Conservation (phyloP, 495 filamentous ascomycete species). For the Hypoxylon lienhwacheense region DNA sequence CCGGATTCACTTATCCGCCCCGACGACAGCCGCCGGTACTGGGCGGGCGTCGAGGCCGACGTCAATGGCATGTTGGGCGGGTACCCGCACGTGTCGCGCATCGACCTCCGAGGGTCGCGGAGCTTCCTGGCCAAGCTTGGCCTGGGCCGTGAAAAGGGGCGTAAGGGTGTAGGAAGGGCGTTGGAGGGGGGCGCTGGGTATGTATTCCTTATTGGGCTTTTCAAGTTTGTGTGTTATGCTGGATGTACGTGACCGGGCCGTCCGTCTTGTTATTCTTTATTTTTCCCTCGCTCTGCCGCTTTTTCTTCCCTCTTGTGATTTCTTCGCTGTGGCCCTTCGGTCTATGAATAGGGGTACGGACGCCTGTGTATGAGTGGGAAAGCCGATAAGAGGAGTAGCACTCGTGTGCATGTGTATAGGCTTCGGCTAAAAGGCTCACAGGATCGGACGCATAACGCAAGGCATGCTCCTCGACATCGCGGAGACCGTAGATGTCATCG, state of each 20-base stretch:
- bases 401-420: not conserved
- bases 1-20: conserved; percentile 56
- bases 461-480: conserved; percentile 48
- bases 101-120: conserved; percentile 76
- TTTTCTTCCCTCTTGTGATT: not conserved
- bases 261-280: not conserved
- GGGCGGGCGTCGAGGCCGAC: conserved; percentile 69
- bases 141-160: conserved; percentile 44
- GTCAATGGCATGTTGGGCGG: conserved; percentile 84
- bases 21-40: conserved; percentile 65
- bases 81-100: conserved; percentile 69
- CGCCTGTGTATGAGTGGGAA: not conserved
- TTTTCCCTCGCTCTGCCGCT: not conserved
- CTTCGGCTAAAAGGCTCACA: conserved; percentile 20
- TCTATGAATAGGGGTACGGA: not conserved
- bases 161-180: conserved; percentile 34
- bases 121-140: conserved; percentile 79
- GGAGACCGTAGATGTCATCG: conserved; percentile 54
- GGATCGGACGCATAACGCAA: conserved; percentile 60
- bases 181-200: conserved; percentile 62
- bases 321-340: not conserved
- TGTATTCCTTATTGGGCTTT: conserved; percentile 10
- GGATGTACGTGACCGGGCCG: too few species aligned
- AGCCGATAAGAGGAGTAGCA: not conserved
- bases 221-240: too few species aligned